Conservation (phyloP, 2,329 filamentous ascomycete species). For the Immersiporthe knoxdaviesiana region DNA sequence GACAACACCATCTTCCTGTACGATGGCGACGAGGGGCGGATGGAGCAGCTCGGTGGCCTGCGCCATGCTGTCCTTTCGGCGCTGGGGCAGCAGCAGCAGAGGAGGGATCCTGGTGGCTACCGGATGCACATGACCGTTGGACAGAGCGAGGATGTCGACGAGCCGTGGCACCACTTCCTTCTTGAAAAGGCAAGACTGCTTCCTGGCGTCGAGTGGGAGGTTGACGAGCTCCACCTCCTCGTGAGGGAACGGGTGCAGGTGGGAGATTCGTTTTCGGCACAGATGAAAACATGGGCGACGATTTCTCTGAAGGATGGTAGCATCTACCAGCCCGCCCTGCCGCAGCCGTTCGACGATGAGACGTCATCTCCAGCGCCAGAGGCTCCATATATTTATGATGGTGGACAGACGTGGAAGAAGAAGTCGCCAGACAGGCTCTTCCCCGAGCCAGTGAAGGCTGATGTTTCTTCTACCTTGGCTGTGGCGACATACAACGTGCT, state of each 20-base stretch:
- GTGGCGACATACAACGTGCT: slow-evolving; percentile 58
- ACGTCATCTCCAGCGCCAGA: not conserved
- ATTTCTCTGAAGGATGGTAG: slow-evolving; percentile 42
- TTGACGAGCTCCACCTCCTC: slow-evolving; percentile 55
- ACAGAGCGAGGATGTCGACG: slow-evolving; percentile 53
- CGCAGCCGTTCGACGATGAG: slow-evolving; percentile 32
- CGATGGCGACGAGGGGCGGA: slow-evolving; percentile 35
- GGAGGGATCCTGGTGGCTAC: slow-evolving; percentile 36
- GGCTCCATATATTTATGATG: slow-evolving; percentile 31
- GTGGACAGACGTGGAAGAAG: slow-evolving; percentile 14
- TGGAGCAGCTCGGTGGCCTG: slow-evolving; percentile 39
- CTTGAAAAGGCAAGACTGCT: slow-evolving; percentile 56
- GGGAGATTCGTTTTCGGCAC: slow-evolving; percentile 34
- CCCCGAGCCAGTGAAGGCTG: not conserved
- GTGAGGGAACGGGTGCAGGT: slow-evolving; percentile 43
- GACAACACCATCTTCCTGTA: slow-evolving; percentile 55
- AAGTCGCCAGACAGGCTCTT: not conserved
- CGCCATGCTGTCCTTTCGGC: slow-evolving; percentile 41
- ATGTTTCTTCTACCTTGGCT: slow-evolving; percentile 32
- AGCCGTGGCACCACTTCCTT: slow-evolving; percentile 53
- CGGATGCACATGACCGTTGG: slow-evolving; percentile 63
- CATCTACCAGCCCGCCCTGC: slow-evolving; percentile 34
- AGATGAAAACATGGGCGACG: slow-evolving; percentile 62
- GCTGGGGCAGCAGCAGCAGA: slow-evolving; percentile 40
- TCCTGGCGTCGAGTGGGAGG: slow-evolving; percentile 52